A percentile compares a stretch with the other conserved stretches of the same genome.
phyloP scores from a whole-genome alignment of 148 eudicot genomes.

The Cornus suecica region DNA sequence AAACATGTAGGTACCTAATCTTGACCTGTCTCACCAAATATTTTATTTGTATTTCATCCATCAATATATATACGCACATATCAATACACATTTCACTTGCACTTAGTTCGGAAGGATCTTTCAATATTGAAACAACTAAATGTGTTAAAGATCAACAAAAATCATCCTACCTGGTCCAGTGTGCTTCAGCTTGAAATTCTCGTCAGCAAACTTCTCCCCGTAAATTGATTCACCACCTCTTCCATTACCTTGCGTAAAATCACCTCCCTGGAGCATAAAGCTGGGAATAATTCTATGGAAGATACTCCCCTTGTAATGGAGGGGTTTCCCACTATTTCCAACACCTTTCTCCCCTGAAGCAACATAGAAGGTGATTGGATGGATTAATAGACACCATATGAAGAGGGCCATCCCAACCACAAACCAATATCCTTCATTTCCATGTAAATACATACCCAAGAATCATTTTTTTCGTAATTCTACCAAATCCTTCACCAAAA shows the following conservation, averaged over 20 bases:
- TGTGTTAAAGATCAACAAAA: not conserved
- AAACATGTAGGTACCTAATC: not conserved
- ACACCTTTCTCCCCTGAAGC: conserved; percentile 83
- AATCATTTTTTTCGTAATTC: not conserved
- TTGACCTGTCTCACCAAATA: too few relatives aligned
- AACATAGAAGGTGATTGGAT: not conserved
- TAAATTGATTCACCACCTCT: conserved; percentile 98
- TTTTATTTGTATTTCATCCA: too few relatives aligned
- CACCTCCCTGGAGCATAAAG: conserved; percentile 99
- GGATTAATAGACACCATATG: not conserved
- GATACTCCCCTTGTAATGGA: conserved; percentile 89
- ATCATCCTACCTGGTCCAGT: conserved; percentile 79
- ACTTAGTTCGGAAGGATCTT: not conserved
- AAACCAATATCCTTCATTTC: not conserved
- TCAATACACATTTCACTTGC: not conserved
- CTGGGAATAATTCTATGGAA: conserved; percentile 96
- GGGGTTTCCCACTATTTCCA: conserved; percentile 84
- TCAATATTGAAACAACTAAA: not conserved
- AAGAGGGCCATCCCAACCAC: not conserved
- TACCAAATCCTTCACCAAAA: not conserved
- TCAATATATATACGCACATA: too few relatives aligned
- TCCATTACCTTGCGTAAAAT: conserved; percentile 92
- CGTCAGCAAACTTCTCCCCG: conserved; percentile 94
- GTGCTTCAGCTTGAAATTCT: conserved; percentile 93
- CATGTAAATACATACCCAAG: not conserved